Evolutionary conservation across 768 basidiomycete species (phyloP), one percentile per base, ranked within the genome.

Genomic region (Collybiopsis confluens): DNA sequence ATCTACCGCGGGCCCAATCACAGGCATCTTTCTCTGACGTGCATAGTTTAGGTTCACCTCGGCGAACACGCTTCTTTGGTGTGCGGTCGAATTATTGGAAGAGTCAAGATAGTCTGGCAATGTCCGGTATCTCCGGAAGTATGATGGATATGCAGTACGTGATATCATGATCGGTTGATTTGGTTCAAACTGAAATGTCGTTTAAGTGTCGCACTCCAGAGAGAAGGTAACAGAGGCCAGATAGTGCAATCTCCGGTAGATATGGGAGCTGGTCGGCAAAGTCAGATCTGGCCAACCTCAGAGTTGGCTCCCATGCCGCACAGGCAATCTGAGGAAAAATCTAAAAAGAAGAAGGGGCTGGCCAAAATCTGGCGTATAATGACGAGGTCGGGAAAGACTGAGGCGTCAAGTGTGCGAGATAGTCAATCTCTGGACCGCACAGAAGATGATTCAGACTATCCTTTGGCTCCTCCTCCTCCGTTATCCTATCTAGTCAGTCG

Each of bases 71-170:
- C 50, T 92, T 93, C 78, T 88, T 92, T 60, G 87, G 86, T 7
- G 79, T 86, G 64, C 83, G 75, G 67, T 88, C 88, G 59, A 72
- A 87, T 42, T 85, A 84, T 11, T 90, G 85, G 83, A 75, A 80
- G 59, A 92, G 89, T 64, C 87, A 86, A 61, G 88, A 90, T 54
- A 92, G 90, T 65, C 70, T 93, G 36, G 86, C 89, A 1, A 78
- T 80, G n/a, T 89, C 90, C 26, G 88, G 86, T 7, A 78, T 87
- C 64, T 86, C 87, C 2, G 91, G 91, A 50, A 93, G 91, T 62
- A 91, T 93, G 89, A 71, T 92, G 59, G 88, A 92, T 66, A 92
- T 93, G 91, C 91, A 93, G 90, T 92, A 71, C 58, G 89, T 84
- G 16, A 41, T 47, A 52, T 36, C 43, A 23, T 27, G 41, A 21